Conservation (phyloP, 1,139 yeast species). For the Pichia sp. region DNA sequence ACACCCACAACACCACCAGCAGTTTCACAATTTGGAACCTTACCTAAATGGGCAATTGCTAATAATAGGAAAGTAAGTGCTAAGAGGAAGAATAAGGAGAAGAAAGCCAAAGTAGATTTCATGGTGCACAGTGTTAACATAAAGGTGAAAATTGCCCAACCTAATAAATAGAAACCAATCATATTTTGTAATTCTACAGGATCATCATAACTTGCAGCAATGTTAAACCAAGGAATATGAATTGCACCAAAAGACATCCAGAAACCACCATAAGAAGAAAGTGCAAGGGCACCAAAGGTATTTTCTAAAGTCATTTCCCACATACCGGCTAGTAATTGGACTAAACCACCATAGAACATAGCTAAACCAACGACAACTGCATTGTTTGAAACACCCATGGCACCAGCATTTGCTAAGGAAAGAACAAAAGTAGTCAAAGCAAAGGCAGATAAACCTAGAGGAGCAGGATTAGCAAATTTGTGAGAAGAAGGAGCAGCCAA, state of each 20-base stretch:
- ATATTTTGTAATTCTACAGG: constrained; percentile 43
- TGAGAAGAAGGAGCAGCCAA: constrained; percentile 57
- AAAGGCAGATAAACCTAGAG: constrained; percentile 77
- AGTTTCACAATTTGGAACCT: constrained; percentile 36
- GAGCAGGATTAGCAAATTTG: constrained; percentile 83
- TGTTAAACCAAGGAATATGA: constrained; percentile 67
- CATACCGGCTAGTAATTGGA: constrained; percentile 70
- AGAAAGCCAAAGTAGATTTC: constrained; percentile 76
- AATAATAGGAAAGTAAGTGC: constrained; percentile 62
- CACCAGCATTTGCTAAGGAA: constrained; percentile 56
- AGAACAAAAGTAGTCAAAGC: constrained; percentile 81
- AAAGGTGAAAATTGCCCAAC: constrained; percentile 76
- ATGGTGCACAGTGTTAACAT: constrained; percentile 61
- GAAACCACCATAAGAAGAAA: constrained; percentile 79
- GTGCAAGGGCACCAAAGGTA: constrained; percentile 87
- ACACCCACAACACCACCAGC: constrained; percentile 83
- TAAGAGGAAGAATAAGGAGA: constrained; percentile 57
- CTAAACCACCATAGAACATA: constrained; percentile 78
- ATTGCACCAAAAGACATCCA: constrained; percentile 79
- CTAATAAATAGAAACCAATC: constrained; percentile 66
- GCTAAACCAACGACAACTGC: constrained; percentile 68
- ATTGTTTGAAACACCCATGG: constrained; percentile 50
- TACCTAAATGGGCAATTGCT: constrained; percentile 51
- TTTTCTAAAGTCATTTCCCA: constrained; percentile 72
- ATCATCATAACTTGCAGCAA: constrained; percentile 42